Conservation (phyloP, 495 filamentous ascomycete genomes). For the Oidiodendron maius region DNA sequence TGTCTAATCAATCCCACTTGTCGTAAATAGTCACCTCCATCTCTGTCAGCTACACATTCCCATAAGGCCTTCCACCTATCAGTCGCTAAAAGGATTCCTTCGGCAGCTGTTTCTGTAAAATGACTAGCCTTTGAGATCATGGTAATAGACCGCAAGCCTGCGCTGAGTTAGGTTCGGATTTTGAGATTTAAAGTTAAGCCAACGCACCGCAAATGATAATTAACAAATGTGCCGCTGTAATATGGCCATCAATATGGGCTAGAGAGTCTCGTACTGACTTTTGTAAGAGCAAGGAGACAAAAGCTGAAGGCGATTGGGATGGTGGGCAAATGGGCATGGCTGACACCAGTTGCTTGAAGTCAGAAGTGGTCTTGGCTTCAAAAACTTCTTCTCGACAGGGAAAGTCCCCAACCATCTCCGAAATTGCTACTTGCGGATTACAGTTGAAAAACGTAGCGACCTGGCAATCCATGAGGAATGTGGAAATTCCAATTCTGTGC, state of each 20-base stretch:
- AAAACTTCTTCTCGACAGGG: slow-evolving; percentile 32
- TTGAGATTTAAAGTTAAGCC: neutral
- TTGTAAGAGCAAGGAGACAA: neutral
- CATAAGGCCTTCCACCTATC: slow-evolving; percentile 33
- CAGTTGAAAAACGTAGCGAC: slow-evolving; percentile 36
- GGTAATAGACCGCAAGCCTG: neutral
- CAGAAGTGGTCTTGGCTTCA: slow-evolving; percentile 29
- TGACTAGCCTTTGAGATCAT: slow-evolving; percentile 20
- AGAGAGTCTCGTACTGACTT: slow-evolving; percentile 28
- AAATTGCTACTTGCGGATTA: slow-evolving; percentile 29
- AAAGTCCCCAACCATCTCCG: slow-evolving; percentile 34
- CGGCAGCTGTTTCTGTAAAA: slow-evolving; percentile 24
- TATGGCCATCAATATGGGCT: neutral
- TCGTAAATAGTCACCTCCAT: slow-evolving; percentile 23
- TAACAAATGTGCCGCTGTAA: neutral
- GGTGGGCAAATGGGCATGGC: slow-evolving; percentile 15
- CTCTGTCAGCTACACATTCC: slow-evolving; percentile 19
- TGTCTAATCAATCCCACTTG: slow-evolving; percentile 35
- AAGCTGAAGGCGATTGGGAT: neutral
- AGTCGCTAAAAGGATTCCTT: slow-evolving; percentile 27
- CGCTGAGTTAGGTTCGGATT: neutral
- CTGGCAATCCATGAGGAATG: slow-evolving; percentile 27
- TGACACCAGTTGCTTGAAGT: slow-evolving; percentile 24
- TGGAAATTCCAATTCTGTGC: neutral
- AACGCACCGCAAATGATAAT: neutral